Conservation (phyloP, 225 moss, liverwort and hornwort genomes). For the Bryoerythrophyllum caledonicum region DNA sequence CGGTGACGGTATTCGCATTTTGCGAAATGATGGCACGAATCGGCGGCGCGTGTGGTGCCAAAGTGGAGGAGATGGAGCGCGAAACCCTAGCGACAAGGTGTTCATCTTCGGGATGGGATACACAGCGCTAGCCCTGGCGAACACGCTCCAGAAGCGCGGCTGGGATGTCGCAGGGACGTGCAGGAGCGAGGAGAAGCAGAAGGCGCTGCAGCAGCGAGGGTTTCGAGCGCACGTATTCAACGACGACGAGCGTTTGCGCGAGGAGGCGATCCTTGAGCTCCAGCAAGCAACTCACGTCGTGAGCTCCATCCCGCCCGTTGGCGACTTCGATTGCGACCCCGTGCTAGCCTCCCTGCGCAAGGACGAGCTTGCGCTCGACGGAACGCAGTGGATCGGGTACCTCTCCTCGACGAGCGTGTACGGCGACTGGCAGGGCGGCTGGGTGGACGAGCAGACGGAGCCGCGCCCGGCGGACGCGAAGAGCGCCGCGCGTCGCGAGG, state of each 20-base stretch:
- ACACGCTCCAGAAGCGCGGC: conserved; percentile 45
- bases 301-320: conserved; percentile 67
- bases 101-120: conserved; percentile 89
- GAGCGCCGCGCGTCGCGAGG: conserved; percentile 61
- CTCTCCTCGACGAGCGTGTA: conserved; percentile 88
- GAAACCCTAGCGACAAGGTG: conserved; percentile 24
- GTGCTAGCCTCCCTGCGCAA: conserved; percentile 52
- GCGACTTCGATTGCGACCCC: conserved; percentile 62
- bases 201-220: conserved; percentile 50
- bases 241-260: conserved; percentile 38
- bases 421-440: conserved; percentile 85
- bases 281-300: conserved; percentile 63
- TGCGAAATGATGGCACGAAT: background rate
- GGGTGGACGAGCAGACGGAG: conserved; percentile 73
- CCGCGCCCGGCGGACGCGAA: conserved; percentile 56
- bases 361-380: conserved; percentile 38
- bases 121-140: conserved; percentile 59
- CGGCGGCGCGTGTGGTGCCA: background rate
- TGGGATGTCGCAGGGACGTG: conserved; percentile 81
- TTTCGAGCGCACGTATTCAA: conserved; percentile 54
- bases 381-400: conserved; percentile 68
- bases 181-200: conserved; percentile 56
- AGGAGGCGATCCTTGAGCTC: conserved; percentile 50
- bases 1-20: background rate
- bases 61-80: background rate